These are phyloP conservation scores for Sporisorium exsertum DNA, from an alignment of 1,284 basidiomycete genomes.

Conservation along the genomic window DNA sequence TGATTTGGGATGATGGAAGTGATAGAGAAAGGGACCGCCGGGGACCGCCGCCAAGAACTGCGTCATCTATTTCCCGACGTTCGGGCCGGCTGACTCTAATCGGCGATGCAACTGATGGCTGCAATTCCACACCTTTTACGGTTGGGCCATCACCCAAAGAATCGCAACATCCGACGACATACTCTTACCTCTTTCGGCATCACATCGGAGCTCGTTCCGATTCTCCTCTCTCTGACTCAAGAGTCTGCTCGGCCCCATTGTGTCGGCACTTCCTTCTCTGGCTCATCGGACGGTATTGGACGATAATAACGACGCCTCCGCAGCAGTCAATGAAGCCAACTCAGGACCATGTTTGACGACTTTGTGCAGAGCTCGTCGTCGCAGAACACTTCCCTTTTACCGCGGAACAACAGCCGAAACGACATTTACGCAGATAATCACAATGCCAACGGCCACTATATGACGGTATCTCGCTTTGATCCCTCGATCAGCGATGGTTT, in stretches of 20 bases:
- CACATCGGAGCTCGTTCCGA: conserved; percentile 6
- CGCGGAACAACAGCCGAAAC: neutral
- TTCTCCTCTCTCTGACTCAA: neutral
- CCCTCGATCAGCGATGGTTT: conserved; percentile 39
- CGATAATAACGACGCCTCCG: neutral
- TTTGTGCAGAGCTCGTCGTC: conserved; percentile 53
- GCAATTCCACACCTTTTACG: neutral
- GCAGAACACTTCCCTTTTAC: conserved; percentile 9
- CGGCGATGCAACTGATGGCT: conserved; percentile 11
- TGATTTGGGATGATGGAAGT: neutral
- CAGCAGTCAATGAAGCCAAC: neutral
- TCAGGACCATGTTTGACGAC: conserved; percentile 44
- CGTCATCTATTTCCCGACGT: conserved; percentile 21
- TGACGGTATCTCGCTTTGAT: conserved; percentile 6
- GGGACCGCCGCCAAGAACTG: neutral
- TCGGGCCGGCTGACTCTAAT: conserved; percentile 1
- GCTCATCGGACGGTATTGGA: neutral
- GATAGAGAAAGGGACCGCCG: neutral
- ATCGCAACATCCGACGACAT: neutral
- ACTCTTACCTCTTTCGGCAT: neutral
- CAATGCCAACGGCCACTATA: conserved; percentile 7
- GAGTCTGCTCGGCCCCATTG: neutral
- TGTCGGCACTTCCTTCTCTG: neutral
- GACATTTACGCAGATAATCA: neutral
- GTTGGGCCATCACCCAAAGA: conserved; percentile 23